Conservation (phyloP, 805 yeast species). For the Candida xyloterini region DNA sequence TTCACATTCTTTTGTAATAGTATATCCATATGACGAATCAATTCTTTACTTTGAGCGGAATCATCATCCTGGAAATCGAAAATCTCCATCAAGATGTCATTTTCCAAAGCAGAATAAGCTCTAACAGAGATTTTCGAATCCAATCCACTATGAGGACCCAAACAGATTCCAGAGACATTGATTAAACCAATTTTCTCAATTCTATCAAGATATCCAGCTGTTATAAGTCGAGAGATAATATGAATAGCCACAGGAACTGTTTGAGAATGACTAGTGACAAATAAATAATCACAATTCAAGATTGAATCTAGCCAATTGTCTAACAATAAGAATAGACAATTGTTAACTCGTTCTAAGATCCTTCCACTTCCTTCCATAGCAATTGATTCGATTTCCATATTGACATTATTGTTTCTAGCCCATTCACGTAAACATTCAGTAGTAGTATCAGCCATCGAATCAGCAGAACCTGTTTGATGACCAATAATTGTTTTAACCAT, state of each 20-base stretch:
- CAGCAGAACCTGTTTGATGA: conserved; percentile 89
- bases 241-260: conserved; percentile 89
- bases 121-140: conserved; percentile 80
- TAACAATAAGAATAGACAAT: conserved; percentile 65
- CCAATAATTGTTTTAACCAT: conserved; percentile 83
- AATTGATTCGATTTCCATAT: conserved; percentile 66
- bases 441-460: conserved; percentile 77
- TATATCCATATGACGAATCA: conserved; percentile 61
- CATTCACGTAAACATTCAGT: conserved; percentile 67
- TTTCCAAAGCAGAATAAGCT: conserved; percentile 83
- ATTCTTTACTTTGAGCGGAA: conserved; percentile 65
- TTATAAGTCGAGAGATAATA: conserved; percentile 41
- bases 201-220: conserved; percentile 58
- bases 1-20: conserved; percentile 75
- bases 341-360: conserved; percentile 75
- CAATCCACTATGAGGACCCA: conserved; percentile 87
- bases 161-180: conserved; percentile 88
- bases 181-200: conserved; percentile 64
- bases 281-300: conserved; percentile 66
- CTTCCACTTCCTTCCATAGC: conserved; percentile 93
- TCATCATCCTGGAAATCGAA: conserved; percentile 82
- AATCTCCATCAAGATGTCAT: conserved; percentile 77
- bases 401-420: conserved; percentile 41
- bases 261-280: conserved; percentile 88
- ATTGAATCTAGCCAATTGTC: conserved; percentile 63